phyloP scores from a whole-genome alignment of 2,329 filamentous ascomycete genomes.

The Neospermospora avenae region DNA sequence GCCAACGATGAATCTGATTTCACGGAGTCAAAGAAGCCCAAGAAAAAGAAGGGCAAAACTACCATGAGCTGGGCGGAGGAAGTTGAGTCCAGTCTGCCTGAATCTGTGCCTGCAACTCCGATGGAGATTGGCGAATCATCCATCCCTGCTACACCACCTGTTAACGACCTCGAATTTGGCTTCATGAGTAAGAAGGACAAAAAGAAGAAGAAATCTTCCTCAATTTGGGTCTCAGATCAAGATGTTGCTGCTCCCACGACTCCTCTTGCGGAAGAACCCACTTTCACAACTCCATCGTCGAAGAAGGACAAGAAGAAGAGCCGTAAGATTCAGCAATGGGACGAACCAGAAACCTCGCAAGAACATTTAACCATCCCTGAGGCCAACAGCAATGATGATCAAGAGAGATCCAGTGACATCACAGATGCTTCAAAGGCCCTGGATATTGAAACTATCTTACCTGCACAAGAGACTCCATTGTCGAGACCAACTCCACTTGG shows the following conservation, averaged over 20 bases:
- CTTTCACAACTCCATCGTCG: not conserved
- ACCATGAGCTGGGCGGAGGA: conserved; percentile 5
- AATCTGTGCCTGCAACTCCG: not conserved
- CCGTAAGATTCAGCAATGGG: conserved; percentile 5
- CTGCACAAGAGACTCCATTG: conserved; percentile 9
- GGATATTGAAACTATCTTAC: conserved; percentile 5
- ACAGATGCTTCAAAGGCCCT: not conserved
- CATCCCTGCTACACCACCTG: not conserved
- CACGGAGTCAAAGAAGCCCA: conserved; percentile 33
- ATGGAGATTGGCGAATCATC: not conserved
- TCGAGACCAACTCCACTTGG: conserved; percentile 19
- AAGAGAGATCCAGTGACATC: conserved; percentile 7
- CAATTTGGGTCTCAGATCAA: conserved; percentile 1
- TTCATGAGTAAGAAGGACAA: conserved; percentile 29
- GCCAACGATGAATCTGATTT: conserved; percentile 8
- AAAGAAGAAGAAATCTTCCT: conserved; percentile 18
- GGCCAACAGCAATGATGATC: not conserved
- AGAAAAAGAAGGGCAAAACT: conserved; percentile 32
- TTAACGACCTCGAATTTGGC: not conserved
- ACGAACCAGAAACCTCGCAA: not conserved
- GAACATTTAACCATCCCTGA: not conserved
- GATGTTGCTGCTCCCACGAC: not conserved
- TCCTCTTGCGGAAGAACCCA: not conserved
- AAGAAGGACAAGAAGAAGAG: conserved; percentile 13
- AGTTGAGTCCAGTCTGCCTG: not conserved